Percentiles rank a stretch among this genome's conserved stretches.
phyloP scores from a whole-genome alignment of 2,329 filamentous ascomycete genomes.

The Fusarium caatingaense region DNA sequence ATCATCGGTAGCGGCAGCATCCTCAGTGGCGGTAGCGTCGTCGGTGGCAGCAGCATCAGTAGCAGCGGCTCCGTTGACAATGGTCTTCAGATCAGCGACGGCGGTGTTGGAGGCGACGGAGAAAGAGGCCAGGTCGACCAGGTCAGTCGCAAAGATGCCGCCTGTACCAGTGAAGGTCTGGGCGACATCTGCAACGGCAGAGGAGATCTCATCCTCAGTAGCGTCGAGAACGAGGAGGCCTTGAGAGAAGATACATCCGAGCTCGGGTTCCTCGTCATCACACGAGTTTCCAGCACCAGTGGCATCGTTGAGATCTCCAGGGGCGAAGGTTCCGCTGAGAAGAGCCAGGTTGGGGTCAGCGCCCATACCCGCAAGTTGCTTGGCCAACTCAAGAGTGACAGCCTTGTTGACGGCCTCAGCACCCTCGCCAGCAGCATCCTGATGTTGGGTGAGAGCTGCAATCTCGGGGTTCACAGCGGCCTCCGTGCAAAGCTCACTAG shows the following conservation, averaged over 20 bases:
- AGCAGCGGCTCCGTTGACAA: background rate
- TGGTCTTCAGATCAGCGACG: constrained; percentile 13
- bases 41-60: background rate
- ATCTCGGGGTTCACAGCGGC: constrained; percentile 11
- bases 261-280: constrained; percentile 11
- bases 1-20: background rate
- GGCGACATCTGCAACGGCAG: background rate
- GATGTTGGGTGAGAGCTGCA: constrained; percentile 16
- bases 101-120: background rate
- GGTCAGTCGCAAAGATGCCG: constrained; percentile 4
- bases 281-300: constrained; percentile 17
- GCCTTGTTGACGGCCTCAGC: constrained; percentile 21
- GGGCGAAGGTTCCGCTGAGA: constrained; percentile 16
- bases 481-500: constrained; percentile 26
- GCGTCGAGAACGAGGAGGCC: constrained; percentile 9
- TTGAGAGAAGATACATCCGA: constrained; percentile 14
- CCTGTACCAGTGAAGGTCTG: constrained; percentile 20
- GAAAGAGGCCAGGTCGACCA: background rate
- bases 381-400: constrained; percentile 10
- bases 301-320: constrained; percentile 13
- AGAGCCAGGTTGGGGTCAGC: constrained; percentile 21
- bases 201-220: constrained; percentile 10
- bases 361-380: constrained; percentile 10
- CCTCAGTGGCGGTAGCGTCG: background rate
- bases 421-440: constrained; percentile 1